Conservation (phyloP, 2,329 filamentous ascomycete genomes). For the Alternaria panax region DNA sequence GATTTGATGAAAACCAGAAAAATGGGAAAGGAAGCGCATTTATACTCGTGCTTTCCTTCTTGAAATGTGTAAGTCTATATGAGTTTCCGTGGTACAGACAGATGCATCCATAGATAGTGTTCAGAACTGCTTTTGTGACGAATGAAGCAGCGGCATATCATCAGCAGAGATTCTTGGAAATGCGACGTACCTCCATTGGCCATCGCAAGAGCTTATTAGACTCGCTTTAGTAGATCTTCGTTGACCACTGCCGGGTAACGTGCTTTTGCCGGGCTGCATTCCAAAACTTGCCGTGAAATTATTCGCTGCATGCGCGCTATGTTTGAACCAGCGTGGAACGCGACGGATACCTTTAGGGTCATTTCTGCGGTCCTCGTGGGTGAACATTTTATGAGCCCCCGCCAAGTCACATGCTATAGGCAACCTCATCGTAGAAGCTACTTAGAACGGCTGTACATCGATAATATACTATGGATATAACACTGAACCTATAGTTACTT, state of each 20-base stretch:
- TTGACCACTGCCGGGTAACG: not conserved
- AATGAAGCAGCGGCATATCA: not conserved
- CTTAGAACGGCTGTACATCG: not conserved
- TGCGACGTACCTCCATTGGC: not conserved
- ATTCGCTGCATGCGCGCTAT: not conserved
- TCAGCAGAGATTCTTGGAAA: not conserved
- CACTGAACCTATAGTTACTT: too few relatives aligned
- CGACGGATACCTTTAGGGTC: not conserved
- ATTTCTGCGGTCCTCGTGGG: not conserved
- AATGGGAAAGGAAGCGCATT: accelerated
- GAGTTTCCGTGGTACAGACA: not conserved
- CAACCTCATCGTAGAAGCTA: not conserved
- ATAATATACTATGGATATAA: not conserved
- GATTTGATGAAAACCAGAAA: not conserved
- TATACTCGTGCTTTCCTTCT: not conserved
- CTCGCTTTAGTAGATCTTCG: not conserved
- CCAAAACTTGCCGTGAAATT: not conserved
- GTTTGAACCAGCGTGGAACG: not conserved
- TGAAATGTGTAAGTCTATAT: not conserved
- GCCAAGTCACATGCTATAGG: accelerated
- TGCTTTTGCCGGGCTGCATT: not conserved
- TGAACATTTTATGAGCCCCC: not conserved
- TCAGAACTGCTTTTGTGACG: not conserved
- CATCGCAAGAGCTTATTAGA: not conserved
- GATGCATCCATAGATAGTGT: not conserved